These are phyloP conservation scores for Pulveroboletus sp. DNA, from an alignment of 768 basidiomycete genomes.

Conservation along the genomic window DNA sequence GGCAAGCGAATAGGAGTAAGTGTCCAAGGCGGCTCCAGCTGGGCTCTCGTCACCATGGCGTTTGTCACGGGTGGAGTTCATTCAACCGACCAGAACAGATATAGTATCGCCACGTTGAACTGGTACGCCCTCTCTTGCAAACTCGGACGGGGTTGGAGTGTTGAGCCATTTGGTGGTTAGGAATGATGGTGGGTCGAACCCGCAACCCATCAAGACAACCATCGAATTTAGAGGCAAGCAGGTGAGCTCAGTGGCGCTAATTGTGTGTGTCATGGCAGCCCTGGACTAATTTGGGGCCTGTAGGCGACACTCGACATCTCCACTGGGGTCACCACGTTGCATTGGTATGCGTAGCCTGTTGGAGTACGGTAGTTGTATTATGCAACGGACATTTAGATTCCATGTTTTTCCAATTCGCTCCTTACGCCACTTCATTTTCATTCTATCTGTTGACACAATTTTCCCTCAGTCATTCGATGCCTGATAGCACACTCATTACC, in stretches of 20 bases:
- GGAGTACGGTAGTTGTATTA: no score
- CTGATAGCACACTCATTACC: no score
- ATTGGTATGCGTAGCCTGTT: constrained; percentile 39
- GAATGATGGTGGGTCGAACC: constrained; percentile 52
- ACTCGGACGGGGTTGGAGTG: background rate
- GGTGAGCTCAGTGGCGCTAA: constrained; percentile 29
- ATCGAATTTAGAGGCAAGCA: constrained; percentile 63
- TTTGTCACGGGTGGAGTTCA: constrained; percentile 55
- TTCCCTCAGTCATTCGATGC: no score
- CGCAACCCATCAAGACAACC: constrained; percentile 48
- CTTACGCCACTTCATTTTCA: no score
- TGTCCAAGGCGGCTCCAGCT: constrained; percentile 50
- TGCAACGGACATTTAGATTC: no score
- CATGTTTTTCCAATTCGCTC: no score
- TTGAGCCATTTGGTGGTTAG: constrained; percentile 15
- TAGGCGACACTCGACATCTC: constrained; percentile 73
- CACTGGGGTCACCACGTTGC: constrained; percentile 59
- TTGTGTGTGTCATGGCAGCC: background rate
- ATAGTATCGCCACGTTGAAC: constrained; percentile 71
- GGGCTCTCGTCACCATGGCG: constrained; percentile 61
- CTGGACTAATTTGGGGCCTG: background rate
- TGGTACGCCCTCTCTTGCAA: constrained; percentile 34
- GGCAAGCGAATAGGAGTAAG: constrained; percentile 63
- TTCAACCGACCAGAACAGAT: constrained; percentile 54
- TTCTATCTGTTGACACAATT: no score